Evolutionary conservation across 176 grass and related monocot species (phyloP).

Genomic region (Bothriochloa decipiens): DNA sequence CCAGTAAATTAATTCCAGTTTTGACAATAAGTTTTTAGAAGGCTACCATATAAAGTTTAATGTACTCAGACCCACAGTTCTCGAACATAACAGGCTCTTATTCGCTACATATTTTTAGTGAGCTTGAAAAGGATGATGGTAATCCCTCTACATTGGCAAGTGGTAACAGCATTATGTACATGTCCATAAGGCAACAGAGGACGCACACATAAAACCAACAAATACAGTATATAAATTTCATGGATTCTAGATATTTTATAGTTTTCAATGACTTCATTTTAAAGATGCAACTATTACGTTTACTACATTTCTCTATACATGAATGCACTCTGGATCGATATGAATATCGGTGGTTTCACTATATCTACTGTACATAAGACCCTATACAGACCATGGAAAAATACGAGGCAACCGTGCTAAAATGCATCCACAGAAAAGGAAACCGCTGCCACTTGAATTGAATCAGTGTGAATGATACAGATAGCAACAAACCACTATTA

Average conservation of each 20-base stretch:
- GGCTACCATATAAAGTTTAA: neutral
- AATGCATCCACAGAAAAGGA: neutral
- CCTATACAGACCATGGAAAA: neutral
- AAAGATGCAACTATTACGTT: neutral
- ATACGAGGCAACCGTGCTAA: neutral
- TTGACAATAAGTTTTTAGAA: neutral
- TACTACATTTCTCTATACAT: neutral
- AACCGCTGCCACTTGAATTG: neutral
- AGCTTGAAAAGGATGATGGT: neutral
- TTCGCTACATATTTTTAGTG: neutral
- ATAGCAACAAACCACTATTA: neutral
- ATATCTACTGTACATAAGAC: neutral
- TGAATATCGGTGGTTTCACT: neutral
- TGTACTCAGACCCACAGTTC: neutral
- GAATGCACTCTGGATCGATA: constrained; percentile 6
- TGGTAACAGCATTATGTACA: constrained; percentile 3
- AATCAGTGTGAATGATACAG: neutral
- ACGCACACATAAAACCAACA: neutral
- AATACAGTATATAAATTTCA: neutral
- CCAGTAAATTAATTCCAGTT: too few relatives aligned
- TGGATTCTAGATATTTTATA: neutral
- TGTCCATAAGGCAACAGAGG: neutral
- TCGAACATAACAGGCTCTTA: neutral
- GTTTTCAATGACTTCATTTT: neutral
- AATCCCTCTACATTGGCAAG: neutral